Percentiles rank a stretch among this genome's conserved stretches.
Evolutionary conservation across 495 filamentous ascomycete genomes (phyloP).

Genomic region (Hypoxylon intermedium): DNA sequence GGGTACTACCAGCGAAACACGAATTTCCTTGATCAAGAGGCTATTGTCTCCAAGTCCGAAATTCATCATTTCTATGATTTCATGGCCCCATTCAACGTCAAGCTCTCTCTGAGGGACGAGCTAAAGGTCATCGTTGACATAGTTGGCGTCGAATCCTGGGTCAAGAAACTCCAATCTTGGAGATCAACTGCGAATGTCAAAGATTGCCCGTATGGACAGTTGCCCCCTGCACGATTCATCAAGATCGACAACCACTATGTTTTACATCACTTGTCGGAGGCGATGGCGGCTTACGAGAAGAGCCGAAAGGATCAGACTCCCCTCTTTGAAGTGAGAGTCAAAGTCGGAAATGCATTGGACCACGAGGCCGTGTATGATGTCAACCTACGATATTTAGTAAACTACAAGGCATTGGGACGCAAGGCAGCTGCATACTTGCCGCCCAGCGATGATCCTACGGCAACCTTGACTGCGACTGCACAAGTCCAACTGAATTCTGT

Average conservation of each 20-base stretch:
- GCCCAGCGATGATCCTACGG: background rate
- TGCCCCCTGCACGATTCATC: constrained; percentile 16
- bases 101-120: background rate
- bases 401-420: background rate
- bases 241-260: background rate
- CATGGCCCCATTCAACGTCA: constrained; percentile 20
- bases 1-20: background rate
- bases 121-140: constrained; percentile 1
- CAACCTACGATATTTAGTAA: constrained; percentile 13
- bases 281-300: constrained; percentile 13
- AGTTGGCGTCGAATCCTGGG: constrained; percentile 1
- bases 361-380: background rate
- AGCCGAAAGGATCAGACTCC: background rate
- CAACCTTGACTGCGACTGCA: background rate
- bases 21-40: background rate
- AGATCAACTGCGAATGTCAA: background rate
- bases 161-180: background rate
- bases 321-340: constrained; percentile 12
- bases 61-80: constrained; percentile 15
- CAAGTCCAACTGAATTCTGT: constrained; percentile 10
- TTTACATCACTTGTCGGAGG: constrained; percentile 10
- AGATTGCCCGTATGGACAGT: constrained; percentile 2
- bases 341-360: background rate
- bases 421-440: constrained; percentile 15
- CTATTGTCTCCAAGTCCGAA: constrained; percentile 1